Conservation (phyloP, 2,329 filamentous ascomycete genomes). For the Huntiella bhutanensis region DNA sequence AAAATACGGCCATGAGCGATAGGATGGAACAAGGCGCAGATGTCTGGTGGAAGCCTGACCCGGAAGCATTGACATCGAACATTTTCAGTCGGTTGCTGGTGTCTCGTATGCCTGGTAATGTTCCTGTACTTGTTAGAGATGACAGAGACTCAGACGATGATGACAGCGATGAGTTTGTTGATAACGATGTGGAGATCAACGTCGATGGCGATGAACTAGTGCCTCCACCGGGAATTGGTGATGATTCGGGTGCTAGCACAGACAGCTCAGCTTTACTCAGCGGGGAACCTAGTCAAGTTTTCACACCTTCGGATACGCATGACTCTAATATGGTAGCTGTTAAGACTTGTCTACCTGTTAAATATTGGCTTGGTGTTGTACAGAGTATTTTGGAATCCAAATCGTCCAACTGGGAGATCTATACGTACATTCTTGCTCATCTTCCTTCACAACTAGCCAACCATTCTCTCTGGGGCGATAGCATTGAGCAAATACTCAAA, state of each 20-base stretch:
- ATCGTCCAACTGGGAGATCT: constrained; percentile 64
- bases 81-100: constrained; percentile 33
- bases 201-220: constrained; percentile 10
- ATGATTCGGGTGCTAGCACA: not conserved
- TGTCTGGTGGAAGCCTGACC: constrained; percentile 40
- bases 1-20: not conserved
- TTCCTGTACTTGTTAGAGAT: constrained; percentile 7
- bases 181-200: constrained; percentile 9
- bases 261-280: too few relatives aligned
- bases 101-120: constrained; percentile 19
- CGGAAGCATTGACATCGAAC: constrained; percentile 32
- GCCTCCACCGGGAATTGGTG: constrained; percentile 12
- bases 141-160: constrained; percentile 11
- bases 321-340: not conserved
- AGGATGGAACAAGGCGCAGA: constrained; percentile 1
- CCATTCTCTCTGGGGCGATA: constrained; percentile 60
- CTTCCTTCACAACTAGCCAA: constrained; percentile 78
- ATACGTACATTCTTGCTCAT: constrained; percentile 76
- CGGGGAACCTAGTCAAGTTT: too few relatives aligned
- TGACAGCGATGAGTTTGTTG: not conserved
- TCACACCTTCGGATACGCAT: too few relatives aligned
- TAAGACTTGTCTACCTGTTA: constrained; percentile 34
- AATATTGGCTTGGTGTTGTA: constrained; percentile 58
- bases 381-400: constrained; percentile 3
- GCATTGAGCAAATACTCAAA: constrained; percentile 55